Conservation (phyloP, 495 filamentous ascomycete species). For the Bombardia bombarda region DNA sequence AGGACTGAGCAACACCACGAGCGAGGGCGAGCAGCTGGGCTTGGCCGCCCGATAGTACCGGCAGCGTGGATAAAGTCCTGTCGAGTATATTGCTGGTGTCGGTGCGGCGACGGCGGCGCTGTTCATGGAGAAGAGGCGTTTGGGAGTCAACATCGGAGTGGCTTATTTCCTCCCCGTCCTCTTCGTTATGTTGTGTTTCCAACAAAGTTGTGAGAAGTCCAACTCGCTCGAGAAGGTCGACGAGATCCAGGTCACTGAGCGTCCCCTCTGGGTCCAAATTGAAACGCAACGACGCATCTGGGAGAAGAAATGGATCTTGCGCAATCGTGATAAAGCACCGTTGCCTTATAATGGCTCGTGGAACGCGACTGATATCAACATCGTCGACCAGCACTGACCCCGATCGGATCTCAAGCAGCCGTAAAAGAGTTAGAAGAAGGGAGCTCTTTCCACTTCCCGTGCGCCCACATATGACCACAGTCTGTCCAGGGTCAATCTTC, state of each 20-base stretch:
- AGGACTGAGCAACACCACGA: constrained; percentile 14
- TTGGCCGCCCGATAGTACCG: constrained; percentile 23
- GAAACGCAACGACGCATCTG: constrained; percentile 18
- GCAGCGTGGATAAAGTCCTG: constrained; percentile 10
- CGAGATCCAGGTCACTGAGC: not conserved
- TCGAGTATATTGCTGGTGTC: constrained; percentile 9
- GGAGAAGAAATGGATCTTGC: constrained; percentile 34
- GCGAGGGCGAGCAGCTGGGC: constrained; percentile 18
- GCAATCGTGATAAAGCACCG: constrained; percentile 33
- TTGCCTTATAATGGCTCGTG: constrained; percentile 17
- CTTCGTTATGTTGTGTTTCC: not conserved
- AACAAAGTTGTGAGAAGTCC: constrained; percentile 12
- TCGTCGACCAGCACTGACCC: constrained; percentile 28
- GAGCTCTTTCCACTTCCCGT: constrained; percentile 35
- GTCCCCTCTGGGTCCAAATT: constrained; percentile 14
- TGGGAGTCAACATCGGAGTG: too few species aligned
- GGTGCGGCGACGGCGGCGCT: not conserved
- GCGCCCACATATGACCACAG: constrained; percentile 23
- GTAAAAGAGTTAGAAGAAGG: constrained; percentile 27
- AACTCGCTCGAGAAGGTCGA: constrained; percentile 6
- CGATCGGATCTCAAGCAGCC: constrained; percentile 20
- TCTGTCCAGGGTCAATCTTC: constrained; percentile 26
- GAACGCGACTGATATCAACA: constrained; percentile 21
- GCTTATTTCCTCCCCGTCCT: too few species aligned
- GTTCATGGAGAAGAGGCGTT: not conserved